Base-by-base conservation (phyloP, 768 basidiomycete species). In the Boletus rex-veris region DNA sequence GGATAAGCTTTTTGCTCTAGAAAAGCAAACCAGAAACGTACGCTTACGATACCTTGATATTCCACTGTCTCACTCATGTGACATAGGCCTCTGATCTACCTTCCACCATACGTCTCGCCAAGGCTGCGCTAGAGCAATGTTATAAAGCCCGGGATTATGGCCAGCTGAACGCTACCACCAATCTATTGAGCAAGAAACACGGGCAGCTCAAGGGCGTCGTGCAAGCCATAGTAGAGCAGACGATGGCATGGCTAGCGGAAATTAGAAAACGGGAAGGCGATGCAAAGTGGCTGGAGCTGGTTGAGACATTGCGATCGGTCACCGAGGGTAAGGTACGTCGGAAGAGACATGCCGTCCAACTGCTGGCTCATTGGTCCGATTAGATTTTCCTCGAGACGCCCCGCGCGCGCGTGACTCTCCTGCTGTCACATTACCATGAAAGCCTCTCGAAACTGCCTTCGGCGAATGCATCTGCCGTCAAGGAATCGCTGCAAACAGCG, bases 331-430 rank as follows among this genome's bases (percentile, higher is more conserved):
- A 98, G 84, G 96, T 89, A 61, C 53, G 83, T 55, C 9, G 46
- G 21, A 49, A 33, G 40, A 31, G 21, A 24, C n/a, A 5, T 21
- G 28, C 35, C 37, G 30, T 48, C 15, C 9, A 15, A 16, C 30
- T 14, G 42, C 14, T 49, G n/a, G 40, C 50, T 52, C 28, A 48
- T 50, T 50, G 37, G 41, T 50, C 9, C 21, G 48, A 46, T 44
- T 62, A 97, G 94, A 92, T 99, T 58, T 98, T 94, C 77, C 77
- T 99, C 45, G 97, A 99, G 76, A 92, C 97, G 3, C 93, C 92
- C 24, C 83, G 97, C 60, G 97, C 97, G 7, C 86, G 97, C 39
- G 87, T 98, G 49, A 98, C 97, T 1, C 85, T 93, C 41, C 72
- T 87, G 44, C 85, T 98, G 39, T 82, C 96, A 8, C 81, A 82